Percentiles rank a stretch among this genome's conserved stretches.
Evolutionary conservation across 345 rosid genomes (phyloP).

Genomic region (Passiflora organensis): DNA sequence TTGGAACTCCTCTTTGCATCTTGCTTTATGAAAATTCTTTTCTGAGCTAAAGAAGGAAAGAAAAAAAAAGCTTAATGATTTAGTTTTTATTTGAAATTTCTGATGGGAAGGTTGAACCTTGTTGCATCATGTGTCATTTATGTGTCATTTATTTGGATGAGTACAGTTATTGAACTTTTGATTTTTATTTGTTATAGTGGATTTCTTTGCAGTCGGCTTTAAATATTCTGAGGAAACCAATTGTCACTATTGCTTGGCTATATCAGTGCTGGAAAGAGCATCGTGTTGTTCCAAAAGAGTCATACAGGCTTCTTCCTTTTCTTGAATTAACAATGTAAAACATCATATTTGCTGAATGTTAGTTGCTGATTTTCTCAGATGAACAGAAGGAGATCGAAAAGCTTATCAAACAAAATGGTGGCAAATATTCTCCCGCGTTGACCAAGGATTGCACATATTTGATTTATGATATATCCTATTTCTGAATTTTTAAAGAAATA

Average conservation of each 20-base stretch:
- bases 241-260: constrained; percentile 73
- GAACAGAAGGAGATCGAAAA: constrained; percentile 74
- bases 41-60: too few relatives aligned
- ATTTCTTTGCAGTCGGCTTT: constrained; percentile 82
- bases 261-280: constrained; percentile 88
- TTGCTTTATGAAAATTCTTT: too few relatives aligned
- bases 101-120: too few relatives aligned
- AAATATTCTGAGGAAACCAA: constrained; percentile 71
- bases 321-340: constrained; percentile 51
- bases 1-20: too few relatives aligned
- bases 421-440: constrained; percentile 76
- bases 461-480: constrained; percentile 86
- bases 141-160: too few relatives aligned
- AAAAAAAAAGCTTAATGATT: too few relatives aligned
- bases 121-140: too few relatives aligned
- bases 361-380: constrained; percentile 42
- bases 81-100: too few relatives aligned
- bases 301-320: constrained; percentile 86
- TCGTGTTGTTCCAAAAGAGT: constrained; percentile 86
- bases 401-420: constrained; percentile 60
- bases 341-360: constrained; percentile 19
- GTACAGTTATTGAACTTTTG: neutral
- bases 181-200: constrained; percentile 1
- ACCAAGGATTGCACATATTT: constrained; percentile 85
- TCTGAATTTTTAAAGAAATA: too few relatives aligned